Conservation (phyloP, 108 stramenopile species). For the Chaetoceros muelleri region DNA sequence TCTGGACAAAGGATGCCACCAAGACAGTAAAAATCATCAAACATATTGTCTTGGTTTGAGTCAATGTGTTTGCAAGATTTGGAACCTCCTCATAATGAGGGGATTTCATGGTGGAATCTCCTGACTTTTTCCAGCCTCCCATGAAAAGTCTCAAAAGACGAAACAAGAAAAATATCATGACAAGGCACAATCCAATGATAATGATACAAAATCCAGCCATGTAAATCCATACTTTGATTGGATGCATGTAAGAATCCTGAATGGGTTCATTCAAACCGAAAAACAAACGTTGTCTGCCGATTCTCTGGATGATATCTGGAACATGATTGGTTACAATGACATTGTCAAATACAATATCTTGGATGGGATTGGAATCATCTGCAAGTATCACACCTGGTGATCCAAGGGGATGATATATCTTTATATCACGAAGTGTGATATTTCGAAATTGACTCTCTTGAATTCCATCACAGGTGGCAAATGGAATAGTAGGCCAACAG, state of each 20-base stretch:
- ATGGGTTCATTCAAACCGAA: conserved; percentile 4
- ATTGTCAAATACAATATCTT: conserved; percentile 17
- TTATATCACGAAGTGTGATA: conserved; percentile 17
- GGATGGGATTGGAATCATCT: conserved; percentile 5
- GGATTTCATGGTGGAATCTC: neutral
- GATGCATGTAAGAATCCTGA: conserved; percentile 5
- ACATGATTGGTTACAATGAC: conserved; percentile 2
- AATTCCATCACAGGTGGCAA: conserved; percentile 12
- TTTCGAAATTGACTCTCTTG: conserved; percentile 8
- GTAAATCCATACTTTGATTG: neutral
- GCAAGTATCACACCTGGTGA: conserved; percentile 21
- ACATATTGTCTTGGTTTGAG: neutral
- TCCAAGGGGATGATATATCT: conserved; percentile 13
- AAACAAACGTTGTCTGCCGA: neutral
- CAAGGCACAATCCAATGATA: no score
- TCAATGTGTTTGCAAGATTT: neutral
- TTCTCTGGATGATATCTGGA: neutral
- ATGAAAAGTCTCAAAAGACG: no score
- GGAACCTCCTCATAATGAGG: neutral
- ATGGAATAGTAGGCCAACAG: conserved; percentile 26
- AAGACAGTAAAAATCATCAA: neutral
- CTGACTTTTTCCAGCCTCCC: neutral
- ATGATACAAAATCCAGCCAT: no score
- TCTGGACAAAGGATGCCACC: neutral
- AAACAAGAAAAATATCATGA: neutral